Evolutionary conservation across 2,329 filamentous ascomycete genomes (phyloP).

Genomic region (Colletotrichum sidae): DNA sequence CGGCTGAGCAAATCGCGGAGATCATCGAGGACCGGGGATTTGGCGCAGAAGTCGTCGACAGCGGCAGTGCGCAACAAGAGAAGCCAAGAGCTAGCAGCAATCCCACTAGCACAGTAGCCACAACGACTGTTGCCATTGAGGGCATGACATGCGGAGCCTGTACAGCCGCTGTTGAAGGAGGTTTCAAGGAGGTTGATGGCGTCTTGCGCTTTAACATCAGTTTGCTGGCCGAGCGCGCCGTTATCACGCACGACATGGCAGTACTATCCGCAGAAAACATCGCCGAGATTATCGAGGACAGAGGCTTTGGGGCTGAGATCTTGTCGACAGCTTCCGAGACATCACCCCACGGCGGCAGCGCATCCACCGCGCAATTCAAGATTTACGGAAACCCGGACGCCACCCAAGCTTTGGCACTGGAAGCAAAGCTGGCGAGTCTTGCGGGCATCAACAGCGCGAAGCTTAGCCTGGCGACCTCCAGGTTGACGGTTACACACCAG

Average conservation of each 20-base stretch:
- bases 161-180: slow-evolving; percentile 88
- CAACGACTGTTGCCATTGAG: slow-evolving; percentile 88
- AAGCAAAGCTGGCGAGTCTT: slow-evolving; percentile 72
- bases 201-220: slow-evolving; percentile 94
- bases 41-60: slow-evolving; percentile 80
- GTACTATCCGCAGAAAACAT: slow-evolving; percentile 81
- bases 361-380: slow-evolving; percentile 79
- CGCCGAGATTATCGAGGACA: slow-evolving; percentile 85
- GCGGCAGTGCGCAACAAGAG: slow-evolving; percentile 40
- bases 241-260: slow-evolving; percentile 83
- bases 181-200: slow-evolving; percentile 82
- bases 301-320: slow-evolving; percentile 88
- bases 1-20: slow-evolving; percentile 65
- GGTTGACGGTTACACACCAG: slow-evolving; percentile 79
- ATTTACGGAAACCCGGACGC: slow-evolving; percentile 83
- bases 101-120: slow-evolving; percentile 62
- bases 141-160: slow-evolving; percentile 99
- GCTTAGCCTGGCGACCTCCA: slow-evolving; percentile 78
- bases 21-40: slow-evolving; percentile 81
- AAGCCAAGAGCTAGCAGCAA: slow-evolving; percentile 45
- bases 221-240: slow-evolving; percentile 89
- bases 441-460: slow-evolving; percentile 80
- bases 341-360: slow-evolving; percentile 49
- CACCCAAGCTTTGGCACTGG: slow-evolving; percentile 77
- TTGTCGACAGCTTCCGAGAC: slow-evolving; percentile 77